phyloP scores from a whole-genome alignment of 2,329 filamentous ascomycete genomes.

The Nothophoma quercina region DNA sequence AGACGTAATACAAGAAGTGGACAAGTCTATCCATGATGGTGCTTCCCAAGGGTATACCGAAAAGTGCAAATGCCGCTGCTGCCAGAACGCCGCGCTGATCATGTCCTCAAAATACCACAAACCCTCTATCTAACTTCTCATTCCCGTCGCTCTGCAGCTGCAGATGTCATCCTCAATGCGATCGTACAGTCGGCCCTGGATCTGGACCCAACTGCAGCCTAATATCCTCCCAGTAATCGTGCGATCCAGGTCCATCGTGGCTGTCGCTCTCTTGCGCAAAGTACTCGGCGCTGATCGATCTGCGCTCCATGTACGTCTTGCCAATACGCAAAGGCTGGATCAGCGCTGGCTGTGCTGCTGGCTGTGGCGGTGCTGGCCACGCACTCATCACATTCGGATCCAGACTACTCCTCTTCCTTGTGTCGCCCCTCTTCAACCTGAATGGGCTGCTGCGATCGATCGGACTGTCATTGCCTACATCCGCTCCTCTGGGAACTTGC shows the following conservation, averaged over 20 bases:
- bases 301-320: conserved; percentile 11
- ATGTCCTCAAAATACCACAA: conserved; percentile 3
- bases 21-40: conserved; percentile 21
- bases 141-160: background rate
- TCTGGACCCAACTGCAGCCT: conserved; percentile 6
- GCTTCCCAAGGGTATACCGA: conserved; percentile 28
- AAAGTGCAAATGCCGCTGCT: conserved; percentile 21
- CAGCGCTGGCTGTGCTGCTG: conserved; percentile 1
- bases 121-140: background rate
- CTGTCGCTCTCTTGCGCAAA: conserved; percentile 9
- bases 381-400: conserved; percentile 25
- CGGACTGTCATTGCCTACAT: conserved; percentile 29
- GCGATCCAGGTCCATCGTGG: background rate
- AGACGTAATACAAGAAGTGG: conserved; percentile 28
- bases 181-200: conserved; percentile 10
- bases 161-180: background rate
- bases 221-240: conserved; percentile 9
- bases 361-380: conserved; percentile 30
- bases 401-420: conserved; percentile 26
- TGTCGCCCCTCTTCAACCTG: conserved; percentile 38
- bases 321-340: background rate
- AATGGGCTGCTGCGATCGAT: conserved; percentile 42
- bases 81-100: conserved; percentile 21
- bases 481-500: background rate
- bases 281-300: conserved; percentile 15